Conservation (phyloP, 1,284 basidiomycete genomes). For the Dichomitus squalens region DNA sequence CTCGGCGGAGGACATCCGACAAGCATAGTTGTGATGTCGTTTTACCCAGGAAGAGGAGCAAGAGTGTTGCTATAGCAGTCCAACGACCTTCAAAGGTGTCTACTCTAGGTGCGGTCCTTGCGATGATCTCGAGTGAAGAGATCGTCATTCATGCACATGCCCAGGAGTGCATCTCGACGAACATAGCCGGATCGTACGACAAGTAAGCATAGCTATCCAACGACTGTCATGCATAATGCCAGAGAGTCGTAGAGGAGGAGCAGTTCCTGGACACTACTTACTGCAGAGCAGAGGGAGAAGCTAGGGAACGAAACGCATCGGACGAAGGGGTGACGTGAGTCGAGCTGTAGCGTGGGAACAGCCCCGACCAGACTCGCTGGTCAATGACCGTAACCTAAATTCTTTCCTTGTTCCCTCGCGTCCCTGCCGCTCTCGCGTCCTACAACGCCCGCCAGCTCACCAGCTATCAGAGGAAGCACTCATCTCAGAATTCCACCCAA, state of each 20-base stretch:
- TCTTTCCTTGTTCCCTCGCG: conserved; percentile 2
- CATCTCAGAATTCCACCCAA: background rate
- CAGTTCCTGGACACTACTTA: background rate
- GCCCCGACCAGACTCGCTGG: conserved; percentile 13
- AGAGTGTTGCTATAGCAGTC: too few species aligned
- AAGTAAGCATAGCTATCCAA: too few species aligned
- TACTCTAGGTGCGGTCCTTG: too few species aligned
- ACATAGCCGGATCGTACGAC: too few species aligned
- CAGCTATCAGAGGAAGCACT: background rate
- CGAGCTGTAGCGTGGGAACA: conserved; percentile 23
- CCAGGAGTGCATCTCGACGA: too few species aligned
- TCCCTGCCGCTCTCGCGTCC: background rate
- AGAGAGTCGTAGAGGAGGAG: background rate
- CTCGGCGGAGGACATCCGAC: too few species aligned
- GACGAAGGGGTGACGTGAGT: background rate
- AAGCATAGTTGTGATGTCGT: too few species aligned
- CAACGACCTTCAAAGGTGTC: too few species aligned
- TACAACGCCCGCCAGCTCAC: conserved; percentile 4
- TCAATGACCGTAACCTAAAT: conserved; percentile 9
- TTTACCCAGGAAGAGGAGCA: too few species aligned
- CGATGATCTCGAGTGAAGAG: too few species aligned
- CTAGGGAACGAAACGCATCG: background rate
- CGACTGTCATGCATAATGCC: too few species aligned
- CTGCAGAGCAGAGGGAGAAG: background rate
- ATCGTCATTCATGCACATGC: too few species aligned